Evolutionary conservation across 148 eudicot species (phyloP).

Genomic region (Talinum fruticosum): DNA sequence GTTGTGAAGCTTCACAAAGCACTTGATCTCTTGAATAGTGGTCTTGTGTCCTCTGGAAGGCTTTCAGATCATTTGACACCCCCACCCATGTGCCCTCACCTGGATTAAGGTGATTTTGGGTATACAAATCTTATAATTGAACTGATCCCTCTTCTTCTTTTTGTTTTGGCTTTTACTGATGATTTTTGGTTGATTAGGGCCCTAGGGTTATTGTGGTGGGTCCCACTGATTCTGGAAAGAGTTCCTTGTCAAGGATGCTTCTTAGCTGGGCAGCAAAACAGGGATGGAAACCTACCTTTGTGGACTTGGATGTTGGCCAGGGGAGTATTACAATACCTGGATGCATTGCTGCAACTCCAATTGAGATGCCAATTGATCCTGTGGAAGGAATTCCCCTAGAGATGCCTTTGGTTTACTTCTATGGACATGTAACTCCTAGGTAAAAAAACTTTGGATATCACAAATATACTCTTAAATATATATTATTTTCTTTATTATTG

Average conservation of each 20-base stretch:
- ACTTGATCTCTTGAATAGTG: neutral
- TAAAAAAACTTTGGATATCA: slow-evolving; percentile 22
- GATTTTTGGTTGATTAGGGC: slow-evolving; percentile 49
- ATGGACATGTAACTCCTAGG: slow-evolving; percentile 84
- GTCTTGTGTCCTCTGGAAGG: neutral
- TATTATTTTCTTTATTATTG: neutral
- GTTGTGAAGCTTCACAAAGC: neutral
- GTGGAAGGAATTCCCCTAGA: slow-evolving; percentile 97
- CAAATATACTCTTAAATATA: neutral
- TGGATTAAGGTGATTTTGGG: neutral
- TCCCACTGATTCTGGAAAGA: slow-evolving; percentile 96
- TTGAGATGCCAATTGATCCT: slow-evolving; percentile 96
- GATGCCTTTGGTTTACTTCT: slow-evolving; percentile 90
- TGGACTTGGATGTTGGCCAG: slow-evolving; percentile 95
- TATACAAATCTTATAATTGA: neutral
- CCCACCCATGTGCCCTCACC: neutral
- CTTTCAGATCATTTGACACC: neutral
- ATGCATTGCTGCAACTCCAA: slow-evolving; percentile 89
- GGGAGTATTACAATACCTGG: slow-evolving; percentile 92
- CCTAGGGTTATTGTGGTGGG: slow-evolving; percentile 96
- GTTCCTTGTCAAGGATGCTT: slow-evolving; percentile 89
- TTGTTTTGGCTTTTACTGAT: neutral
- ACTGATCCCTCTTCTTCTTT: neutral
- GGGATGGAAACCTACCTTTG: slow-evolving; percentile 98
- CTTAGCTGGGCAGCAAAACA: slow-evolving; percentile 99